phyloP scores from a whole-genome alignment of 495 filamentous ascomycete genomes.

The Venustampulla echinocandica region DNA sequence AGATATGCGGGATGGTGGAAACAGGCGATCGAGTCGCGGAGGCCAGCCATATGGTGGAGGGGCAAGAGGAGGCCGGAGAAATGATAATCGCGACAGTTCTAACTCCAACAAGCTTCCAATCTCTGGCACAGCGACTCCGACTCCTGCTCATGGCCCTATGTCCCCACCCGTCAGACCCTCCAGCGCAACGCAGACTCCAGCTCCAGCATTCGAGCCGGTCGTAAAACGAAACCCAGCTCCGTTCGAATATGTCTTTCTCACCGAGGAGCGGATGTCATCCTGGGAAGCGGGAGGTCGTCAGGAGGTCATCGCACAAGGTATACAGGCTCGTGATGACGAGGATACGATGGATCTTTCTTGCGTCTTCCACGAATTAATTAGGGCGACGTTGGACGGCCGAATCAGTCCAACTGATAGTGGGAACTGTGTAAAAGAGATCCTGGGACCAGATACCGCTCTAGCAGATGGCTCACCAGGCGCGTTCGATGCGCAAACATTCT shows the following conservation, averaged over 20 bases:
- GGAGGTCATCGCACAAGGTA: slow-evolving; percentile 40
- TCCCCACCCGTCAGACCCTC: slow-evolving; percentile 34
- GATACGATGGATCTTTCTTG: slow-evolving; percentile 57
- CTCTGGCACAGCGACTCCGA: slow-evolving; percentile 14
- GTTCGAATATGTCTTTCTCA: slow-evolving; percentile 41
- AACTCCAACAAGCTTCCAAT: slow-evolving; percentile 16
- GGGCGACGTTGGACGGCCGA: slow-evolving; percentile 58
- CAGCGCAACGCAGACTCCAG: slow-evolving; percentile 31
- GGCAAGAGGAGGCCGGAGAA: slow-evolving; percentile 20
- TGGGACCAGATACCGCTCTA: slow-evolving; percentile 45
- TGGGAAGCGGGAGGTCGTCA: slow-evolving; percentile 43
- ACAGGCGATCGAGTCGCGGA: slow-evolving; percentile 19
- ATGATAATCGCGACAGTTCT: slow-evolving; percentile 16
- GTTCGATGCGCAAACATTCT: slow-evolving; percentile 59
- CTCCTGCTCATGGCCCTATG: slow-evolving; percentile 21
- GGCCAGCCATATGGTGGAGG: slow-evolving; percentile 15
- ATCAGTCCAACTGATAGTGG: slow-evolving; percentile 61
- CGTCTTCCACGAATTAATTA: slow-evolving; percentile 79
- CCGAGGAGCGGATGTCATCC: slow-evolving; percentile 34
- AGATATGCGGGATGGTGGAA: slow-evolving; percentile 14
- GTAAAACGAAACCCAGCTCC: slow-evolving; percentile 10
- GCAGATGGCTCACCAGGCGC: slow-evolving; percentile 30
- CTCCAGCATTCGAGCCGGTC: slow-evolving; percentile 11
- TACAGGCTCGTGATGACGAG: slow-evolving; percentile 51
- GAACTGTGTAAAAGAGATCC: slow-evolving; percentile 61